These are phyloP conservation scores for Lathyrus sativus DNA, from an alignment of 306 rosid genomes.

Conservation along the genomic window DNA sequence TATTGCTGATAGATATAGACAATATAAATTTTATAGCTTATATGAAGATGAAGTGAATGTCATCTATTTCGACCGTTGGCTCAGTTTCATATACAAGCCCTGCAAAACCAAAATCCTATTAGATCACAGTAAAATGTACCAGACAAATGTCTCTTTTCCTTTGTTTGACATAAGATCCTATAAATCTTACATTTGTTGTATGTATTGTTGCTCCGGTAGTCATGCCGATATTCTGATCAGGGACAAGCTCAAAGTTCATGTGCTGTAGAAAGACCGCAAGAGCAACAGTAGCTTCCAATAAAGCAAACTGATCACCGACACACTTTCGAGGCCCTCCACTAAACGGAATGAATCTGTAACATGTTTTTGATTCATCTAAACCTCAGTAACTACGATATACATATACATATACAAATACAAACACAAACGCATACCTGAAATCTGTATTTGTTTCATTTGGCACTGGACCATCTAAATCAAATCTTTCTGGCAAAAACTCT, in stretches of 20 bases:
- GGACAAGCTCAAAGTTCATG: constrained; percentile 80
- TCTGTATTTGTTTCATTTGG: constrained; percentile 92
- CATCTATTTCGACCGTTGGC: constrained; percentile 53
- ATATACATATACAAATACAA: background rate
- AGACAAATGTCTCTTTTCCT: constrained; percentile 11
- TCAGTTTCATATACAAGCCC: constrained; percentile 96
- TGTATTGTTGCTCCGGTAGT: constrained; percentile 99
- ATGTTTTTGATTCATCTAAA: constrained; percentile 36
- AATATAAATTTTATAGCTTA: constrained; percentile 36
- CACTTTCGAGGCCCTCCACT: constrained; percentile 97
- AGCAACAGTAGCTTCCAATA: constrained; percentile 81
- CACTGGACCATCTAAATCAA: constrained; percentile 74
- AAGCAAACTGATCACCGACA: constrained; percentile 94
- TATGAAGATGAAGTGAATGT: constrained; percentile 34
- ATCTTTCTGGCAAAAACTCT: constrained; percentile 88
- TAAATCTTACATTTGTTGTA: constrained; percentile 72
- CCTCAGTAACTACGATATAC: constrained; percentile 22
- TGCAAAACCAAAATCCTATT: constrained; percentile 51
- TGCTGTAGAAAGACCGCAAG: constrained; percentile 80
- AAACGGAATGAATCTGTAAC: constrained; percentile 89
- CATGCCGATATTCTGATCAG: constrained; percentile 86
- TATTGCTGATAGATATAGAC: constrained; percentile 1
- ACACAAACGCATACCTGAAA: constrained; percentile 59
- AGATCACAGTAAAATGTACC: constrained; percentile 14
- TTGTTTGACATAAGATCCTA: background rate